A percentile compares a stretch with the other conserved stretches of the same genome.
phyloP scores from a whole-genome alignment of 352 stramenopile species.

The Blastocystis sp. region DNA sequence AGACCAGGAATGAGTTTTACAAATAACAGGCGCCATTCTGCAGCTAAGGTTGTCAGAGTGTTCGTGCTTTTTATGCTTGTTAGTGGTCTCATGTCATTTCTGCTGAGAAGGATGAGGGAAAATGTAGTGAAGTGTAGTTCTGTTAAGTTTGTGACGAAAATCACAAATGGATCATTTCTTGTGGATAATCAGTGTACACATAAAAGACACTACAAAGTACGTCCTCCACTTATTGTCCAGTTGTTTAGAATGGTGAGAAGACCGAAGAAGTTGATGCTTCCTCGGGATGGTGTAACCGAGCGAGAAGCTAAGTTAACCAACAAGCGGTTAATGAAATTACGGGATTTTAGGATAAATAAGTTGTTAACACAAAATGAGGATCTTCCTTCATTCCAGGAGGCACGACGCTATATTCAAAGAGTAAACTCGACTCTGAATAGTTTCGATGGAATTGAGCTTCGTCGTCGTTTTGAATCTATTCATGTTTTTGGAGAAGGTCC shows the following conservation, averaged over 20 bases:
- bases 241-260: neutral
- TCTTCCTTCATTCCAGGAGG: neutral
- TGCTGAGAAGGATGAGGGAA: too few species aligned
- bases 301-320: neutral
- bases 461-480: neutral
- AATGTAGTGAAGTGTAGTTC: too few species aligned
- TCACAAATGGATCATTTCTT: too few species aligned
- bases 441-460: neutral
- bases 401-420: neutral
- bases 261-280: neutral
- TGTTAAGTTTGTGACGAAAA: too few species aligned
- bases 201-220: too few species aligned
- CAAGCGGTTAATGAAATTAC: neutral
- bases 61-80: too few species aligned
- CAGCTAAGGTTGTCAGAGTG: too few species aligned
- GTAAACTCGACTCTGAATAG: neutral
- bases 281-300: neutral
- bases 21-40: too few species aligned
- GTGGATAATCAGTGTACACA: too few species aligned
- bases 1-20: too few species aligned
- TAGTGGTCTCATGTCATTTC: too few species aligned
- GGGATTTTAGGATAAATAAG: neutral
- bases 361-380: neutral
- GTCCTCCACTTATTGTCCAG: too few species aligned
- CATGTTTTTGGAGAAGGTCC: neutral